Conservation (phyloP, 2,329 filamentous ascomycete genomes). For the Raffaelea arxii region DNA sequence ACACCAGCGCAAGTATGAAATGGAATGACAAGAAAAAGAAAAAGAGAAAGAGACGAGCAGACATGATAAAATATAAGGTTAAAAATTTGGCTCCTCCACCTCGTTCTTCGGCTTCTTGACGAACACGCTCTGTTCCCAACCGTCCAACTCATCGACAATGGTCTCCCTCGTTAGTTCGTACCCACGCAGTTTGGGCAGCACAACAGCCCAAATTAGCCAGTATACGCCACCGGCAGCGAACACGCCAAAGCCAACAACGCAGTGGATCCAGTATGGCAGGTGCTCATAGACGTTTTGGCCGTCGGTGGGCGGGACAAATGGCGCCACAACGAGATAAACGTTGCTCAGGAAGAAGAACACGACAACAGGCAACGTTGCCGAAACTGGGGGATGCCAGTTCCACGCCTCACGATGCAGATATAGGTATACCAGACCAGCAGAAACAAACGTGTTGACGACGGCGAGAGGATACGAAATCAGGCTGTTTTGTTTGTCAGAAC, state of each 20-base stretch:
- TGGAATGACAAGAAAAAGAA: neutral
- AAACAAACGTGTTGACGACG: slow-evolving; percentile 45
- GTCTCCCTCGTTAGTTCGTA: slow-evolving; percentile 49
- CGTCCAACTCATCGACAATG: slow-evolving; percentile 46
- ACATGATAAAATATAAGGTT: neutral
- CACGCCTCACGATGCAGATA: slow-evolving; percentile 37
- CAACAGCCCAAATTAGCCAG: slow-evolving; percentile 44
- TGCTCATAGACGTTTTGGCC: slow-evolving; percentile 43
- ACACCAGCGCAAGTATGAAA: too few species aligned
- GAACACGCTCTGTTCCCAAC: slow-evolving; percentile 52
- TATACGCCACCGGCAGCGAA: slow-evolving; percentile 43
- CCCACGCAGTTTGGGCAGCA: slow-evolving; percentile 39
- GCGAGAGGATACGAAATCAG: slow-evolving; percentile 57
- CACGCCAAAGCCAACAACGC: slow-evolving; percentile 45
- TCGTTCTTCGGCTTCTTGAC: slow-evolving; percentile 25
- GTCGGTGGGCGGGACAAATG: slow-evolving; percentile 42
- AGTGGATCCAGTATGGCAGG: slow-evolving; percentile 49
- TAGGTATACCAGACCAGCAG: slow-evolving; percentile 42
- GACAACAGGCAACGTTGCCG: slow-evolving; percentile 42
- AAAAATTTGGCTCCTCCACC: neutral
- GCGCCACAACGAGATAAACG: slow-evolving; percentile 49
- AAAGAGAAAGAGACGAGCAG: neutral
- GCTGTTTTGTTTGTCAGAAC: slow-evolving; percentile 20
- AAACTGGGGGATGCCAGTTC: slow-evolving; percentile 45
- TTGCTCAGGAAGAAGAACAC: slow-evolving; percentile 53